Evolutionary conservation across 768 basidiomycete species (phyloP).

Genomic region (Calocera viscosa): DNA sequence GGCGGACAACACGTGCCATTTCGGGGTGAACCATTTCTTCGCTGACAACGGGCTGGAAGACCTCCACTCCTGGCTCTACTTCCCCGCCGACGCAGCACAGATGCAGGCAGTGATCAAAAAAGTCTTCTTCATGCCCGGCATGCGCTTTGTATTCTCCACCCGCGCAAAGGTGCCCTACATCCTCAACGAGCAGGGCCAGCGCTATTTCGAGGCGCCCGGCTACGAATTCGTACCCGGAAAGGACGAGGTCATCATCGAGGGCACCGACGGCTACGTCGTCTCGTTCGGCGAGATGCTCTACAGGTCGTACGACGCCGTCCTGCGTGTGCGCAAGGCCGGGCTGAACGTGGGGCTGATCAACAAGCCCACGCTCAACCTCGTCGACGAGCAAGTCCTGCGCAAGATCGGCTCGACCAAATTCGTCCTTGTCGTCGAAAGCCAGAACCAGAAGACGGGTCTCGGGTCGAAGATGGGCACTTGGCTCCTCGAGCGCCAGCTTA

Average conservation of each 20-base stretch:
- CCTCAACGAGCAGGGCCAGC: slow-evolving; percentile 58
- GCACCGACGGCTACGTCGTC: slow-evolving; percentile 69
- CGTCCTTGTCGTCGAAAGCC: slow-evolving; percentile 73
- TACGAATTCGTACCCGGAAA: slow-evolving; percentile 77
- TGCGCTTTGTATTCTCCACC: slow-evolving; percentile 81
- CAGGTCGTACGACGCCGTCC: slow-evolving; percentile 69
- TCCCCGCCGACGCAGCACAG: slow-evolving; percentile 73
- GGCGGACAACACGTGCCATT: slow-evolving; percentile 50
- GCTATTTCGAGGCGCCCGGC: slow-evolving; percentile 46
- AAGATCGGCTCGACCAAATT: slow-evolving; percentile 65
- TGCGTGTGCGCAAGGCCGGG: slow-evolving; percentile 56
- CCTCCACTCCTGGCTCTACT: slow-evolving; percentile 67
- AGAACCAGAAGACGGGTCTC: slow-evolving; percentile 86
- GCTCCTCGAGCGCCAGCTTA: slow-evolving; percentile 68
- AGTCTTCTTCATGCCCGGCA: slow-evolving; percentile 70
- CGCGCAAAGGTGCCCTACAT: slow-evolving; percentile 83
- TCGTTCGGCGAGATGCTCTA: slow-evolving; percentile 82
- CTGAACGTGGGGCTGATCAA: slow-evolving; percentile 76
- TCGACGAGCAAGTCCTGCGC: slow-evolving; percentile 64
- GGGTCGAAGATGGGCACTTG: slow-evolving; percentile 77
- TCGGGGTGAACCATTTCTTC: slow-evolving; percentile 68
- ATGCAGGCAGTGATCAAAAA: slow-evolving; percentile 64
- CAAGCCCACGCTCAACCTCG: slow-evolving; percentile 69
- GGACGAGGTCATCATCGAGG: slow-evolving; percentile 69
- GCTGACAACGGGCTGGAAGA: slow-evolving; percentile 80